Conservation (phyloP, 768 basidiomycete genomes). For the Suillus lakei region DNA sequence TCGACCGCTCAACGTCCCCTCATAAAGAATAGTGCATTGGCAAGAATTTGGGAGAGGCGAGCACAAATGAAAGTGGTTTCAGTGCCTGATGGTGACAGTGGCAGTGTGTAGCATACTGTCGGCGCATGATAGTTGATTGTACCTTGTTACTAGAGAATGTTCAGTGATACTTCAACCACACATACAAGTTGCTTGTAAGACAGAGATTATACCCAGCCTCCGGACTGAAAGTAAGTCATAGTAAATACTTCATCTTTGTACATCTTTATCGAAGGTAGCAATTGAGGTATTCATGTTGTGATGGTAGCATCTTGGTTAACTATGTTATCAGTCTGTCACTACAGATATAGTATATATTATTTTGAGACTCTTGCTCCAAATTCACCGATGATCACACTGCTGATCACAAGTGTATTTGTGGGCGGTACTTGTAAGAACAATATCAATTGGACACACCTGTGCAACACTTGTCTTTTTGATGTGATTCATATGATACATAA, state of each 20-base stretch:
- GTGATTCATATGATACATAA: neutral
- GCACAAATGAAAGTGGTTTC: neutral
- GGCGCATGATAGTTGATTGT: neutral
- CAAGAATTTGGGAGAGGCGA: conserved; percentile 8
- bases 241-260: neutral
- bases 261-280: neutral
- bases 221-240: neutral
- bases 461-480: neutral
- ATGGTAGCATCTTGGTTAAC: neutral
- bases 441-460: neutral
- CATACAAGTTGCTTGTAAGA: neutral
- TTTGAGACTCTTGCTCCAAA: neutral
- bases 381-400: neutral
- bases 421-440: neutral
- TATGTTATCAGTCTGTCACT: neutral
- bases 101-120: neutral
- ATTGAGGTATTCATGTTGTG: neutral
- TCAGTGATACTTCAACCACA: neutral
- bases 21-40: conserved; percentile 9
- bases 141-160: neutral
- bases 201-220: neutral
- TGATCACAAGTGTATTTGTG: neutral
- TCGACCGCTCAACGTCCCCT: neutral
- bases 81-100: neutral
- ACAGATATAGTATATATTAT: neutral